phyloP scores from a whole-genome alignment of 768 basidiomycete genomes.

The Tulasnella sp. region DNA sequence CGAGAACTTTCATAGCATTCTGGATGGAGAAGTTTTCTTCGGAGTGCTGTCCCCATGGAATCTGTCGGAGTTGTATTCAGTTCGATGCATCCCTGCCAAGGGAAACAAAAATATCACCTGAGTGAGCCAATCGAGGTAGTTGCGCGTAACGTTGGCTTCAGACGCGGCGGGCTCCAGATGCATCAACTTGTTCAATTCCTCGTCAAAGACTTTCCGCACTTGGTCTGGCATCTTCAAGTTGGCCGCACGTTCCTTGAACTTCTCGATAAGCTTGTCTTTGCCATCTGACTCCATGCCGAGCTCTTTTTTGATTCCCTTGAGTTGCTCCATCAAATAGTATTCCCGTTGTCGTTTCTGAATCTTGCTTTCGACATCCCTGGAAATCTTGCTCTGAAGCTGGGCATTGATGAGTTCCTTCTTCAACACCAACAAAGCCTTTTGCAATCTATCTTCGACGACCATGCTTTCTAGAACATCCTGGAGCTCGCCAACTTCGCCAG shows the following conservation, averaged over 20 bases:
- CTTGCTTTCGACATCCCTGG: constrained; percentile 85
- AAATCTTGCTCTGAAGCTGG: constrained; percentile 84
- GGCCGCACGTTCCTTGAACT: constrained; percentile 77
- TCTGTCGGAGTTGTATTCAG: constrained; percentile 32
- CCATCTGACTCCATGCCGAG: constrained; percentile 91
- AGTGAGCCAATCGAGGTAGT: constrained; percentile 88
- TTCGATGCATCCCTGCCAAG: background rate
- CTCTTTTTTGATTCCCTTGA: constrained; percentile 93
- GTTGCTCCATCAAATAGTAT: constrained; percentile 93
- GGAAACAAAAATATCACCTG: constrained; percentile 35
- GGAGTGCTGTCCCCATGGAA: constrained; percentile 95
- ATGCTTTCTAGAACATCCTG: constrained; percentile 88
- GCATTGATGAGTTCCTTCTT: constrained; percentile 99
- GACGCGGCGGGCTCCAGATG: constrained; percentile 82
- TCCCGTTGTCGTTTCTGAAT: constrained; percentile 90
- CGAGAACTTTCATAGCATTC: constrained; percentile 71
- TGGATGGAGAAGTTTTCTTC: constrained; percentile 82
- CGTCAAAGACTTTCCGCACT: constrained; percentile 90
- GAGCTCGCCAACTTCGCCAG: constrained; percentile 82
- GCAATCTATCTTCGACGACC: constrained; percentile 74
- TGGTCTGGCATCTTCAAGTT: constrained; percentile 76
- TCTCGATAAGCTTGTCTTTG: constrained; percentile 87
- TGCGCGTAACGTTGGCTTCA: constrained; percentile 87
- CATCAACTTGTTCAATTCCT: constrained; percentile 82
- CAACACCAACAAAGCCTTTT: constrained; percentile 79